A percentile compares a stretch with the other conserved stretches of the same genome.
phyloP scores from a whole-genome alignment of 352 stramenopile species.

The Globisporangium radiosum region DNA sequence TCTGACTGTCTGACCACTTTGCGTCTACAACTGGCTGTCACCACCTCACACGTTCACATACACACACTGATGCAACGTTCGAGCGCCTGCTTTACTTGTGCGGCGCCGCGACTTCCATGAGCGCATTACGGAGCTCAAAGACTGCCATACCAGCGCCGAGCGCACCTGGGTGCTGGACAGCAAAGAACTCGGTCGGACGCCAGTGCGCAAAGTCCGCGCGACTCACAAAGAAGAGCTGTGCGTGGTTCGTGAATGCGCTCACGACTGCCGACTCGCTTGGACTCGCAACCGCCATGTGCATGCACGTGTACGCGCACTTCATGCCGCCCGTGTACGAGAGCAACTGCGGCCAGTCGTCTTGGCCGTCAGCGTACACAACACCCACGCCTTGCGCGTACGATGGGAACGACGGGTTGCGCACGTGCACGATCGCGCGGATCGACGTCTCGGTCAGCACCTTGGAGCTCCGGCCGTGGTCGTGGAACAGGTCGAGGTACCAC shows the following conservation, averaged over 20 bases:
- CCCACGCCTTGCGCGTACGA: slow-evolving; percentile 37
- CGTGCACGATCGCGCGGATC: slow-evolving; percentile 33
- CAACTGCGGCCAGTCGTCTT: slow-evolving; percentile 22
- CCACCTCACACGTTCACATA: too few species aligned
- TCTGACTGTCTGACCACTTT: too few species aligned
- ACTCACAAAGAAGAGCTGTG: slow-evolving; percentile 26
- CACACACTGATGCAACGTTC: too few species aligned
- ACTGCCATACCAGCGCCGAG: neutral
- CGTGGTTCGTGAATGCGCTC: slow-evolving; percentile 36
- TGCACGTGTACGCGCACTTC: slow-evolving; percentile 42
- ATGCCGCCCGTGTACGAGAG: slow-evolving; percentile 41
- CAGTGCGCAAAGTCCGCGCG: slow-evolving; percentile 24
- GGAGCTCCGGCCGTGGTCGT: slow-evolving; percentile 25
- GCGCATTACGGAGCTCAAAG: neutral
- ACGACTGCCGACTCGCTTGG: slow-evolving; percentile 24
- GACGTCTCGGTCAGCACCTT: slow-evolving; percentile 34
- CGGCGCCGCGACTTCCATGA: neutral
- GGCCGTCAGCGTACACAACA: slow-evolving; percentile 20
- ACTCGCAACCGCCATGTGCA: slow-evolving; percentile 30
- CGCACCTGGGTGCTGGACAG: neutral
- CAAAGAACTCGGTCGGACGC: slow-evolving; percentile 12
- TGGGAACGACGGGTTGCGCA: slow-evolving; percentile 24
- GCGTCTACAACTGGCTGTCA: too few species aligned
- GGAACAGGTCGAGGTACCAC: slow-evolving; percentile 48
- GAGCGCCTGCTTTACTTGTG: too few species aligned